These are phyloP conservation scores for Nitzschia sp. DNA, from an alignment of 108 stramenopile genomes.

Conservation along the genomic window DNA sequence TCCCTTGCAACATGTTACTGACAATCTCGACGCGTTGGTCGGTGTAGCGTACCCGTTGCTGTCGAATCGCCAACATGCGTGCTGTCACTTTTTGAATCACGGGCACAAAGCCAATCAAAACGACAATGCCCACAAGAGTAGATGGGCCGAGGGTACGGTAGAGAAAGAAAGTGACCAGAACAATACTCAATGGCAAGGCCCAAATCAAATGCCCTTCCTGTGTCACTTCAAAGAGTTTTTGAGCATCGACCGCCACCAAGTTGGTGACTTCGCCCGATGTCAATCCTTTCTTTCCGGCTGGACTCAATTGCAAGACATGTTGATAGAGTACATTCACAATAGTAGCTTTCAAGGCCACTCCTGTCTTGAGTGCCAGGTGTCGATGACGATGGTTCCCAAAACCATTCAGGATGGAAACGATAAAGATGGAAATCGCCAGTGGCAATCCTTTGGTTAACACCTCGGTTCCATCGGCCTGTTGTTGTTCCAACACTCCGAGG, in stretches of 20 bases:
- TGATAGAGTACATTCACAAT: constrained; percentile 63
- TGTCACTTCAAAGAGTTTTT: constrained; percentile 81
- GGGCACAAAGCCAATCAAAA: constrained; percentile 70
- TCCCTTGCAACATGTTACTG: constrained; percentile 74
- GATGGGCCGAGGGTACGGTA: constrained; percentile 64
- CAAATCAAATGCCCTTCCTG: constrained; percentile 89
- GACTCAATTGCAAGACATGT: constrained; percentile 57
- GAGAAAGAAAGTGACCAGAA: constrained; percentile 70
- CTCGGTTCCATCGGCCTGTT: constrained; percentile 35
- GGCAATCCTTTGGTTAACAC: constrained; percentile 36
- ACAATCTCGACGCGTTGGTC: constrained; percentile 76
- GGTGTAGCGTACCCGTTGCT: constrained; percentile 54
- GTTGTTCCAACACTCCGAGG: constrained; percentile 57
- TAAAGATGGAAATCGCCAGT: constrained; percentile 47
- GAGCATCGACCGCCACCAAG: constrained; percentile 80
- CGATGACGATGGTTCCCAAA: constrained; percentile 70
- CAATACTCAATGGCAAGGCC: constrained; percentile 76
- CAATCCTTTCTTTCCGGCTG: constrained; percentile 56
- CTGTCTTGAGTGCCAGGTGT: constrained; percentile 64
- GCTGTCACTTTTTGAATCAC: constrained; percentile 56
- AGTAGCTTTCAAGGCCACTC: constrained; percentile 57
- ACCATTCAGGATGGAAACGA: constrained; percentile 51
- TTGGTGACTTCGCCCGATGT: constrained; percentile 75
- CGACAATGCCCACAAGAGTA: constrained; percentile 68
- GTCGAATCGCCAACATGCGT: constrained; percentile 64